phyloP scores from a whole-genome alignment of 768 basidiomycete species.

The Amanita jacksonii region DNA sequence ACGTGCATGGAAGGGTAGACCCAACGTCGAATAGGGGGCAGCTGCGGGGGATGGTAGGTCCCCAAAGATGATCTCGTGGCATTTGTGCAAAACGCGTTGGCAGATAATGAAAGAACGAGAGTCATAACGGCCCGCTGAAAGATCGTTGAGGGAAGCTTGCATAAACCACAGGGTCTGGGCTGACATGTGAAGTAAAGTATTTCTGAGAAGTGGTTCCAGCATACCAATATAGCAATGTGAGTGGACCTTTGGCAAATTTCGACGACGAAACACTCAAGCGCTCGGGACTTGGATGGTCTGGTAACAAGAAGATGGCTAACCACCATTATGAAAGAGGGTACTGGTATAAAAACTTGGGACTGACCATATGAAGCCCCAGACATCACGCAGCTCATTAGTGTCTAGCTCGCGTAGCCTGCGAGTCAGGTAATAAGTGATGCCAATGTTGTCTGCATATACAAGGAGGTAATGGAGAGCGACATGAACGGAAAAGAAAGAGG shows the following conservation, averaged over 20 bases:
- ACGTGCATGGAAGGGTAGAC: constrained; percentile 37
- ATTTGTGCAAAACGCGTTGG: constrained; percentile 81
- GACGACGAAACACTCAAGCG: constrained; percentile 89
- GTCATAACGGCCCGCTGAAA: constrained; percentile 46
- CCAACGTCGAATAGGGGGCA: constrained; percentile 59
- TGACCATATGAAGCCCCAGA: constrained; percentile 88
- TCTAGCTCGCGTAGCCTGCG: constrained; percentile 60
- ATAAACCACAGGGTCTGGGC: constrained; percentile 93
- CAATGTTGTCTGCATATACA: constrained; percentile 78
- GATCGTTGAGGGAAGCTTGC: constrained; percentile 88
- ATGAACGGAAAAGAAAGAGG: constrained; percentile 89
- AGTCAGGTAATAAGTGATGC: constrained; percentile 86
- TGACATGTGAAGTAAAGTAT: no score
- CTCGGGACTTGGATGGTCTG: constrained; percentile 82
- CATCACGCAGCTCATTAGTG: constrained; percentile 64
- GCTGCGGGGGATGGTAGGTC: constrained; percentile 62
- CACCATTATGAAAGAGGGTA: constrained; percentile 9
- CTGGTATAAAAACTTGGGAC: constrained; percentile 12
- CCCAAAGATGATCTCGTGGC: constrained; percentile 94
- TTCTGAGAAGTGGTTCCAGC: no score
- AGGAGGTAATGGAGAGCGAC: constrained; percentile 85
- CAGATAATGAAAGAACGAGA: constrained; percentile 84
- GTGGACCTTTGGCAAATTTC: constrained; percentile 85
- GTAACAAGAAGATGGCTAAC: constrained; percentile 89
- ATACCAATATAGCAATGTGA: constrained; percentile 89